These are phyloP conservation scores for Thuja plicata DNA, from an alignment of 83 land plant genomes.

Conservation along the genomic window DNA sequence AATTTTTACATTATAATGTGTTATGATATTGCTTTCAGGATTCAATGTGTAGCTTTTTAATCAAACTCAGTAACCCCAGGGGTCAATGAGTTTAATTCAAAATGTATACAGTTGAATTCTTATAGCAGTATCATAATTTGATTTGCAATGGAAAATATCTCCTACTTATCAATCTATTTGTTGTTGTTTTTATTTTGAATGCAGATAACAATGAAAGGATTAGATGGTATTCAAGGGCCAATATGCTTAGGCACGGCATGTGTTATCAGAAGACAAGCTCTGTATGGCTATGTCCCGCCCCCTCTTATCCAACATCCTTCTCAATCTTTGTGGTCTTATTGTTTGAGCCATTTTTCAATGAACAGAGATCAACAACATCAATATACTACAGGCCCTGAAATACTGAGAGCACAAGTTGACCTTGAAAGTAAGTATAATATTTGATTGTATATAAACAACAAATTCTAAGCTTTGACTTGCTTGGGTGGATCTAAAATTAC, in stretches of 20 bases:
- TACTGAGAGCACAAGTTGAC: not conserved
- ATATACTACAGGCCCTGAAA: not conserved
- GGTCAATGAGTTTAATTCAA: no score
- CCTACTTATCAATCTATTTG: no score
- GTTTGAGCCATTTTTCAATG: not conserved
- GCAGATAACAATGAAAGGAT: constrained; percentile 59
- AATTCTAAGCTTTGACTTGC: no score
- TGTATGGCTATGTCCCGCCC: constrained; percentile 50
- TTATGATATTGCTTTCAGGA: no score
- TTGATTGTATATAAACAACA: not conserved
- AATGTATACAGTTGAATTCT: no score
- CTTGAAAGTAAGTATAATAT: not conserved
- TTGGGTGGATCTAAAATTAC: no score
- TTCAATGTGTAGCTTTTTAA: no score
- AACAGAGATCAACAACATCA: not conserved
- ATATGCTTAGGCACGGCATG: constrained; percentile 58
- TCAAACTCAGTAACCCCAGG: no score
- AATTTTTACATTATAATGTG: no score
- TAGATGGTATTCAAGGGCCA: constrained; percentile 66
- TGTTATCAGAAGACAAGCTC: constrained; percentile 52
- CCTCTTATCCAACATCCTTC: not conserved
- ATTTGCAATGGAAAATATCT: no score
- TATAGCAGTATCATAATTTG: no score
- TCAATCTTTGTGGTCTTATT: not conserved
- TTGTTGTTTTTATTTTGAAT: not conserved